Base-by-base conservation (phyloP, 2,329 filamentous ascomycete genomes). In the Hymenoscyphus salicellus region DNA sequence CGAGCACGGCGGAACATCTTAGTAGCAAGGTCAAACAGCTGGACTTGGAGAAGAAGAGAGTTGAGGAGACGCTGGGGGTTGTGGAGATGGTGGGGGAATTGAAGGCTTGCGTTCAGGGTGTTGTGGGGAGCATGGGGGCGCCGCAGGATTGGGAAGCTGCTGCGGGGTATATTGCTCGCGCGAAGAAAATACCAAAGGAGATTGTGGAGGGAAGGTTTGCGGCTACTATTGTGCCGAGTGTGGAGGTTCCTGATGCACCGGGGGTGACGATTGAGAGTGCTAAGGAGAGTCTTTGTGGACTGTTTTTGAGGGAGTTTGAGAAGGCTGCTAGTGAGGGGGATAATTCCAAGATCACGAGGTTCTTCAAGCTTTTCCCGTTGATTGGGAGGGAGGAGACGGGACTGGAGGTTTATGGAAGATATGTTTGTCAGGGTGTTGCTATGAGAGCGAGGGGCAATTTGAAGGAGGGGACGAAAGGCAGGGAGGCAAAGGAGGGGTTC, bases 71-170 rank as follows among this genome's bases (percentile, higher is more conserved):
- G 0, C 81, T 99, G 64, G 85, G 89, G 8, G 93, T 98, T 2
- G 95, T 98, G 11, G 94, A 98, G 78, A 93, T 97, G 79, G 94
- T 99, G 16, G 91, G 92, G 5, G 95, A 99, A 82, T 88, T 99
- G 69, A 98, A 98, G 79, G 91, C 95, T 8, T 99, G 95, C 76
- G 92, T 98, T 41, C 87, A 97, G 66, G 95, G 95, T 55, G 93
- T 98, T 11, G 89, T 94, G 30, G 95, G 93, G 20, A 96, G 91
- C 65, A 99, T 99, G 95, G 95, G 94, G 38, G 94, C 93, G 4
- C 92, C 95, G 52, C 95, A 99, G 78, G 95, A 99, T 79, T 99
- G 95, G 95, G 95, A 99, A 78, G 95, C 92, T 2, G 95, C 95
- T 3, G 95, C 95, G 1, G 90, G 86, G 57, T 98, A 98, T 77